Conservation (phyloP, 352 stramenopile genomes). For the Globisporangium cederbergense region DNA sequence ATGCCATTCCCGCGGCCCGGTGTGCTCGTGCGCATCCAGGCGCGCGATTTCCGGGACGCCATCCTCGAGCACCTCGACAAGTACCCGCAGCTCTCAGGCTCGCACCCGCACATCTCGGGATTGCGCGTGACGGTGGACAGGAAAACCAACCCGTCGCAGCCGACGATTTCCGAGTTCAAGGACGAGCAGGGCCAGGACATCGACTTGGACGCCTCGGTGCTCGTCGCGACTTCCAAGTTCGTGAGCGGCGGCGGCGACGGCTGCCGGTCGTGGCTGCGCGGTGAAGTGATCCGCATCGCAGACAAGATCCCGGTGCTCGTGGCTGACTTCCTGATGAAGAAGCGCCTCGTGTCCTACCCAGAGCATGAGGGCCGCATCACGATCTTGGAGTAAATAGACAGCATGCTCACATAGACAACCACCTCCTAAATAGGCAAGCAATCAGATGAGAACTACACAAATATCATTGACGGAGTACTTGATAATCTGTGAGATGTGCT, state of each 20-base stretch:
- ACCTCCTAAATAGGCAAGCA: not conserved
- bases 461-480: no score
- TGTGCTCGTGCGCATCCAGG: slow-evolving; percentile 67
- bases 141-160: slow-evolving; percentile 12
- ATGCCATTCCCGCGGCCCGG: slow-evolving; percentile 81
- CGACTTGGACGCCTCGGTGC: slow-evolving; percentile 46
- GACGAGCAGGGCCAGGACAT: slow-evolving; percentile 44
- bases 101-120: slow-evolving; percentile 78
- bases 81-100: slow-evolving; percentile 72
- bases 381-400: slow-evolving; percentile 47
- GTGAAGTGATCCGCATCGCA: slow-evolving; percentile 44
- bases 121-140: slow-evolving; percentile 35
- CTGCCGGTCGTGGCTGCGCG: slow-evolving; percentile 67
- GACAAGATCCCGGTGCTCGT: slow-evolving; percentile 52
- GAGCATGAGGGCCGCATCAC: slow-evolving; percentile 57
- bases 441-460: no score
- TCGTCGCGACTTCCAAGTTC: slow-evolving; percentile 81
- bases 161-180: slow-evolving; percentile 37
- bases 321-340: slow-evolving; percentile 61
- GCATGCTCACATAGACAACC: not conserved
- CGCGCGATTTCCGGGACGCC: slow-evolving; percentile 57
- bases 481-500: slow-evolving; percentile 3
- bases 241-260: slow-evolving; percentile 73
- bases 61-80: slow-evolving; percentile 76
- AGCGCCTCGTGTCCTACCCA: slow-evolving; percentile 56